These are phyloP conservation scores for Pseudonitzschia multiseries DNA, from an alignment of 108 stramenopile genomes.

Conservation along the genomic window DNA sequence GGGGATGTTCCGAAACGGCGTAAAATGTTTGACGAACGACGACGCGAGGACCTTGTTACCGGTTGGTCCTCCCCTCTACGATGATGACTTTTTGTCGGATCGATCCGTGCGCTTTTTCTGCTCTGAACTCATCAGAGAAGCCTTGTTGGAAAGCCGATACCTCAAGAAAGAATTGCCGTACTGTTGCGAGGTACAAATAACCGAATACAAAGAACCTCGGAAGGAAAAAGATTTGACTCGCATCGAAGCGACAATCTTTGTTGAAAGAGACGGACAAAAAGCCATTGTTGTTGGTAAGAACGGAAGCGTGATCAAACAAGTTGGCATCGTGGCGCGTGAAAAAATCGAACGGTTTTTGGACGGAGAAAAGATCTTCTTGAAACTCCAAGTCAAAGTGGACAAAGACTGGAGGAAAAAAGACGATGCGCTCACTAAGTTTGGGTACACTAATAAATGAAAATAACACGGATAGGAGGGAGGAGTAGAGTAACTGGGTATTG, in stretches of 20 bases:
- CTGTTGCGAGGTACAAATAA: constrained; percentile 90
- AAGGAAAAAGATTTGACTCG: constrained; percentile 44
- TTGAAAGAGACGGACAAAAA: constrained; percentile 91
- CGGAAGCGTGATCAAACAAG: constrained; percentile 83
- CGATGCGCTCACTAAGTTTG: constrained; percentile 74
- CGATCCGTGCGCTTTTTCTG: constrained; percentile 85
- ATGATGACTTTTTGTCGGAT: constrained; percentile 76
- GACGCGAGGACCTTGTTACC: constrained; percentile 57
- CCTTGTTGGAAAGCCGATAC: constrained; percentile 63
- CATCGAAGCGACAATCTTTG: constrained; percentile 80
- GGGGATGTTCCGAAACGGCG: constrained; percentile 67
- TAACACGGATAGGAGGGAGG: background rate
- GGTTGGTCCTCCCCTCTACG: constrained; percentile 70
- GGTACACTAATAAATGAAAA: constrained; percentile 49
- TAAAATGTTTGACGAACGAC: constrained; percentile 49
- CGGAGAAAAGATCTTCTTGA: constrained; percentile 67
- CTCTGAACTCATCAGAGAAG: constrained; percentile 81
- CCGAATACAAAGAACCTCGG: constrained; percentile 82
- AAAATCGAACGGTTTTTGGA: constrained; percentile 75
- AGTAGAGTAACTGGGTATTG: no score
- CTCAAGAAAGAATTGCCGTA: constrained; percentile 92
- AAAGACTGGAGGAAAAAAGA: constrained; percentile 93
- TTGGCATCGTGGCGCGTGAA: constrained; percentile 79
- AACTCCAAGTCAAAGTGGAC: constrained; percentile 84
- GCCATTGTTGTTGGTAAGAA: constrained; percentile 89